A percentile compares a stretch with the other conserved stretches of the same genome.
These are phyloP conservation scores for Boletus fagicola DNA, from an alignment of 768 basidiomycete species.

Conservation along the genomic window DNA sequence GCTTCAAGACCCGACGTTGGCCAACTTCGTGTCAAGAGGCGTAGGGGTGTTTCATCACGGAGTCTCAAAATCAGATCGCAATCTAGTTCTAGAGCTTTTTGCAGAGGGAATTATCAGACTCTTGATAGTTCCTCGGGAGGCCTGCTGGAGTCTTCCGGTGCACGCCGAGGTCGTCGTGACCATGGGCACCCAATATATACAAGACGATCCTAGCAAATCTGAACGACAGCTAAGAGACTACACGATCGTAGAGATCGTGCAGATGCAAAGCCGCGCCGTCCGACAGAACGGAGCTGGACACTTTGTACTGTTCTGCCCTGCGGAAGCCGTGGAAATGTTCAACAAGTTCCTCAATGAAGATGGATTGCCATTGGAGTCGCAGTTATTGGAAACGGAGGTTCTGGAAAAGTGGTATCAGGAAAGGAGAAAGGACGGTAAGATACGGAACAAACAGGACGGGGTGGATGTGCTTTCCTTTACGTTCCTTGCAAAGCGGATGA, in stretches of 20 bases:
- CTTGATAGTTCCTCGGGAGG: conserved; percentile 77
- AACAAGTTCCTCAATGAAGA: conserved; percentile 76
- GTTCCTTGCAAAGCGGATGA: conserved; percentile 68
- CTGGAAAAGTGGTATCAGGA: conserved; percentile 49
- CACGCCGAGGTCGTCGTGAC: conserved; percentile 79
- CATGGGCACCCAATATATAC: conserved; percentile 88
- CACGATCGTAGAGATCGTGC: conserved; percentile 72
- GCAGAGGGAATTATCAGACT: conserved; percentile 76
- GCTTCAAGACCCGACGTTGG: conserved; percentile 60
- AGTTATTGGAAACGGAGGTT: conserved; percentile 50
- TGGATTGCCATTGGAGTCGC: conserved; percentile 88
- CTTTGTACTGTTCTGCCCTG: conserved; percentile 88
- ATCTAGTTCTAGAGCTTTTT: conserved; percentile 76
- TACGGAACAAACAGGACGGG: conserved; percentile 59
- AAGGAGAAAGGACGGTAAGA: conserved; percentile 37
- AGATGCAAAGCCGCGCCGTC: conserved; percentile 89
- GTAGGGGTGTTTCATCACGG: conserved; percentile 86
- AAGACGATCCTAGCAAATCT: conserved; percentile 42
- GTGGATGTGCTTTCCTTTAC: conserved; percentile 81
- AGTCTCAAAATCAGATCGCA: conserved; percentile 62
- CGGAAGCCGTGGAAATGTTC: conserved; percentile 79
- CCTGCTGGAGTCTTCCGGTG: conserved; percentile 88
- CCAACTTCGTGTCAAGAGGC: conserved; percentile 78
- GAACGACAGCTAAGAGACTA: conserved; percentile 81
- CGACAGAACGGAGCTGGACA: conserved; percentile 56